Conservation (phyloP, 192 early-diverging fungal genomes). For the Lobosporangium transversale region DNA sequence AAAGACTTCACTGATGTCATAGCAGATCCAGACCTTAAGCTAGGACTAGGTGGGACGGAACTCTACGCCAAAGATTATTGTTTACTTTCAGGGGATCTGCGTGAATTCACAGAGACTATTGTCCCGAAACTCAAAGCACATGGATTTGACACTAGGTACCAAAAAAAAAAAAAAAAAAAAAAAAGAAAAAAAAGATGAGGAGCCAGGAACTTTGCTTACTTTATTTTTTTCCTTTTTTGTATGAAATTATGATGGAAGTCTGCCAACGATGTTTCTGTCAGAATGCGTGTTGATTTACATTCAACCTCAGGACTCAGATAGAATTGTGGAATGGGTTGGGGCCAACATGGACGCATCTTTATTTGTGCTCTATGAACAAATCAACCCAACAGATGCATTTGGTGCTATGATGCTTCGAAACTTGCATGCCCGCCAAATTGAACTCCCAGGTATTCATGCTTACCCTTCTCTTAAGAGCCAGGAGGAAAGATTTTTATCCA, state of each 20-base stretch:
- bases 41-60: constrained; percentile 77
- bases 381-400: constrained; percentile 90
- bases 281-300: constrained; percentile 96
- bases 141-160: constrained; percentile 68
- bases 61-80: constrained; percentile 73
- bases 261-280: constrained; percentile 90
- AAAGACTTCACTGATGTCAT: constrained; percentile 51
- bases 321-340: constrained; percentile 79
- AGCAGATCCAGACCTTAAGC: constrained; percentile 39
- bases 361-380: constrained; percentile 92
- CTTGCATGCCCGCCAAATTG: constrained; percentile 77
- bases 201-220: background rate
- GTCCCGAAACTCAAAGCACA: constrained; percentile 65
- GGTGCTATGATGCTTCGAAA: constrained; percentile 93
- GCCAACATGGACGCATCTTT: constrained; percentile 56
- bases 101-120: constrained; percentile 68
- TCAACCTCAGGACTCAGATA: constrained; percentile 68
- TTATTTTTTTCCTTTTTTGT: background rate
- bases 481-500: constrained; percentile 67
- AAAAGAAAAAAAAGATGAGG: background rate
- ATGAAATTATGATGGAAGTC: constrained; percentile 23
- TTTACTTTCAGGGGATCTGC: constrained; percentile 84
- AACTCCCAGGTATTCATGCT: constrained; percentile 78
- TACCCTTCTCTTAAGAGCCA: constrained; percentile 81
- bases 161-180: background rate